Evolutionary conservation across 495 filamentous ascomycete species (phyloP).

Genomic region (Aspergillus campestris): DNA sequence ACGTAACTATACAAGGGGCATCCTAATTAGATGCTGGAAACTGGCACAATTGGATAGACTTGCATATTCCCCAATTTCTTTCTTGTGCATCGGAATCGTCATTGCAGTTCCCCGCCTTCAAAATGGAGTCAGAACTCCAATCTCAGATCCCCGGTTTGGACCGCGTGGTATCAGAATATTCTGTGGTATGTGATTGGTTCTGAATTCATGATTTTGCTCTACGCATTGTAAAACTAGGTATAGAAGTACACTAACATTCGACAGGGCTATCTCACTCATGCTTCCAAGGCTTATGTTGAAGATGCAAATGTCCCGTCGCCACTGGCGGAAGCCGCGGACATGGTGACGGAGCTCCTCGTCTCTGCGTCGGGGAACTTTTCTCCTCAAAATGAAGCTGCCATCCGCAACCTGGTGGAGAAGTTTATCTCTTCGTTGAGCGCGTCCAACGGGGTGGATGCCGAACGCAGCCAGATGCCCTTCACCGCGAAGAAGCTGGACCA

Average conservation of each 20-base stretch:
- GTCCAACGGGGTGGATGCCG: slow-evolving; percentile 62
- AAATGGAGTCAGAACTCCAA: slow-evolving; percentile 89
- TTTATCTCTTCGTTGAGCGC: slow-evolving; percentile 77
- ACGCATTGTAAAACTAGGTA: background rate
- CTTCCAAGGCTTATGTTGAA: slow-evolving; percentile 69
- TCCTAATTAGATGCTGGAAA: no score
- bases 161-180: slow-evolving; percentile 84
- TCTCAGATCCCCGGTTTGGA: slow-evolving; percentile 82
- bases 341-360: slow-evolving; percentile 76
- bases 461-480: slow-evolving; percentile 57
- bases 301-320: slow-evolving; percentile 63
- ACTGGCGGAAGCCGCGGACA: slow-evolving; percentile 72
- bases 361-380: slow-evolving; percentile 81
- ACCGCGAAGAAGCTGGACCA: slow-evolving; percentile 84
- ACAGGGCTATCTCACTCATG: slow-evolving; percentile 84
- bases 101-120: slow-evolving; percentile 1
- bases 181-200: slow-evolving; percentile 44
- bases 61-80: background rate
- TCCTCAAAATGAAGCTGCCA: slow-evolving; percentile 59
- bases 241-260: slow-evolving; percentile 7
- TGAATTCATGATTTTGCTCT: background rate
- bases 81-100: no score
- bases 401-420: slow-evolving; percentile 79
- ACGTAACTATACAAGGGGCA: no score
- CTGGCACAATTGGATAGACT: no score